A percentile compares a stretch with the other conserved stretches of the same genome.
These are phyloP conservation scores for Candida arabinofermentans DNA, from an alignment of 805 yeast genomes.

Conservation along the genomic window DNA sequence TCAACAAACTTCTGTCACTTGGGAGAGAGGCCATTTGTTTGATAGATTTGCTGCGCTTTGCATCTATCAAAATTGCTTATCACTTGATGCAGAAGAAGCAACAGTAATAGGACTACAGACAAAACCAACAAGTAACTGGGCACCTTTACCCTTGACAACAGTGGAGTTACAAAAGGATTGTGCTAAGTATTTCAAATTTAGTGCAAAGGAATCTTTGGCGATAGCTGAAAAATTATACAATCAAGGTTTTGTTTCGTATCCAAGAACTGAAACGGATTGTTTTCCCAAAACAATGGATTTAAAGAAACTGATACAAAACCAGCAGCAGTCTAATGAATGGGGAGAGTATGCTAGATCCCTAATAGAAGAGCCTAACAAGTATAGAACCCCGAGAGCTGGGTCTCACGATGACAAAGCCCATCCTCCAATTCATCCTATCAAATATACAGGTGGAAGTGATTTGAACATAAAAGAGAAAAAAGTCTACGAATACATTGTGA, in stretches of 20 bases:
- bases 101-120: slow-evolving; percentile 46
- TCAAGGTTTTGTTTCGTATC: slow-evolving; percentile 85
- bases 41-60: slow-evolving; percentile 64
- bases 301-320: slow-evolving; percentile 54
- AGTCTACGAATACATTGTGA: slow-evolving; percentile 81
- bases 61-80: slow-evolving; percentile 65
- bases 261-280: slow-evolving; percentile 94
- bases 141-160: slow-evolving; percentile 91
- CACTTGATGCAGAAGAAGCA: slow-evolving; percentile 41
- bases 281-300: slow-evolving; percentile 80
- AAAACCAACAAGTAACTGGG: slow-evolving; percentile 67
- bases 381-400: slow-evolving; percentile 73
- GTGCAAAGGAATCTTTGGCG: slow-evolving; percentile 74
- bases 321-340: slow-evolving; percentile 56
- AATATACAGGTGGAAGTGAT: slow-evolving; percentile 20
- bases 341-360: slow-evolving; percentile 59
- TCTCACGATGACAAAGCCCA: slow-evolving; percentile 90
- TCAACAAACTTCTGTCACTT: slow-evolving; percentile 45
- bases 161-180: slow-evolving; percentile 90
- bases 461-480: slow-evolving; percentile 50
- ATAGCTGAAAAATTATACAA: slow-evolving; percentile 84
- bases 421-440: slow-evolving; percentile 95
- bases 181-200: slow-evolving; percentile 64
- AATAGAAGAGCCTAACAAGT: slow-evolving; percentile 39
- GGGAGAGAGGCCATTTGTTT: slow-evolving; percentile 71